A percentile compares a stretch with the other conserved stretches of the same genome.
Evolutionary conservation across 495 filamentous ascomycete genomes (phyloP).

Genomic region (Jackrogersella minutella): DNA sequence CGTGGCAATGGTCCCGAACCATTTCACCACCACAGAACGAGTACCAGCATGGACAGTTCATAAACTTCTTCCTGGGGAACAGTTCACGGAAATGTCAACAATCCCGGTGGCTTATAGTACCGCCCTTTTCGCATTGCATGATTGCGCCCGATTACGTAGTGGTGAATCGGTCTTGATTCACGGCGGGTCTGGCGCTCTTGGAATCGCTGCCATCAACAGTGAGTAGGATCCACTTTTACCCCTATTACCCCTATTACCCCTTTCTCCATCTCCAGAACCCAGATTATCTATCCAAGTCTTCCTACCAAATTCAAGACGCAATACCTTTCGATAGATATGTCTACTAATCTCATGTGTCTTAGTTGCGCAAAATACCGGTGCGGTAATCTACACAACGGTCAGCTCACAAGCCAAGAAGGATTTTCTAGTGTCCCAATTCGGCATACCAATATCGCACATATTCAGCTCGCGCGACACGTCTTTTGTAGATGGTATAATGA

Average conservation of each 20-base stretch:
- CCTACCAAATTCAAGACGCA: not conserved
- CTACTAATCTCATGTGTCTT: not conserved
- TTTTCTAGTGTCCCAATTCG: slow-evolving; percentile 51
- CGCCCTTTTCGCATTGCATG: slow-evolving; percentile 56
- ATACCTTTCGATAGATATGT: not conserved
- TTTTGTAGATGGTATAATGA: slow-evolving; percentile 51
- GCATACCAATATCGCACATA: slow-evolving; percentile 57
- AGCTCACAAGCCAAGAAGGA: slow-evolving; percentile 51
- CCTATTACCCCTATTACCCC: not conserved
- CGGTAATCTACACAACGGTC: slow-evolving; percentile 61
- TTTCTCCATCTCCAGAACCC: not conserved
- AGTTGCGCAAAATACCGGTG: slow-evolving; percentile 55
- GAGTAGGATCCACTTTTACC: not conserved
- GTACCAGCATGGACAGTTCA: slow-evolving; percentile 41
- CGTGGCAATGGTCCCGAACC: slow-evolving; percentile 36
- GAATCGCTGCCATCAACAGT: slow-evolving; percentile 58
- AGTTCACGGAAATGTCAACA: slow-evolving; percentile 36
- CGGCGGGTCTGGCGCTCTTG: slow-evolving; percentile 44
- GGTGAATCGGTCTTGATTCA: slow-evolving; percentile 65
- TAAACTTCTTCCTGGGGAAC: slow-evolving; percentile 37
- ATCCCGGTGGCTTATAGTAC: slow-evolving; percentile 57
- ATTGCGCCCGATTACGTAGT: slow-evolving; percentile 43
- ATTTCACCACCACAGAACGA: slow-evolving; percentile 45
- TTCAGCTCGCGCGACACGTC: slow-evolving; percentile 50
- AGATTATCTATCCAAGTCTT: not conserved